Evolutionary conservation across 176 grass and related monocot species (phyloP).

Genomic region (Triticum dicoccoides): DNA sequence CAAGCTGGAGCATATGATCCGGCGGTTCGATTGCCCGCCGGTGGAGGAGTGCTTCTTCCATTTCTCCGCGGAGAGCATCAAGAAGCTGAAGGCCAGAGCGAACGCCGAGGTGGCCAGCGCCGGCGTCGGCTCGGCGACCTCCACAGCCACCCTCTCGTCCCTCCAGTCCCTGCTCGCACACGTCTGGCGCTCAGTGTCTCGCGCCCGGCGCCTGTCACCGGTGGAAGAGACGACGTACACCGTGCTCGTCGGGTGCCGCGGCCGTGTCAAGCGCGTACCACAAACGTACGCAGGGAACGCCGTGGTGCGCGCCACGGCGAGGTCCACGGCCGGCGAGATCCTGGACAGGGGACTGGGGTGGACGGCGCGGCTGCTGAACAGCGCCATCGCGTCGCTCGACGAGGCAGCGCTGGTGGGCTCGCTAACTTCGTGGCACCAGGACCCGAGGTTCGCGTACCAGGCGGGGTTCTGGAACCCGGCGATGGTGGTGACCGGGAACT

Average conservation of each 20-base stretch:
- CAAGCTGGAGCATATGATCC: not conserved
- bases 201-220: not conserved
- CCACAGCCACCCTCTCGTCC: not conserved
- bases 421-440: not conserved
- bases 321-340: not conserved
- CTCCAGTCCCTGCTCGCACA: constrained; percentile 11
- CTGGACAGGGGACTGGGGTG: not conserved
- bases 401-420: not conserved
- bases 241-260: not conserved
- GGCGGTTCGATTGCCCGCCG: not conserved
- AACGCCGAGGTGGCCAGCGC: not conserved
- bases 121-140: not conserved
- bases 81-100: not conserved
- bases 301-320: constrained; percentile 11
- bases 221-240: not conserved
- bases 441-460: constrained; percentile 4
- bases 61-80: not conserved
- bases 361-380: constrained; percentile 3
- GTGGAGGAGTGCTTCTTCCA: constrained; percentile 13
- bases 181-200: not conserved
- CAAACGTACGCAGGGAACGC: not conserved
- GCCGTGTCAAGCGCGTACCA: not conserved
- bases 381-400: not conserved
- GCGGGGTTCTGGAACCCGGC: not conserved
- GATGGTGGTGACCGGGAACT: constrained; percentile 7